phyloP scores from a whole-genome alignment of 805 yeast species.

The Myxozyma neotropica region DNA sequence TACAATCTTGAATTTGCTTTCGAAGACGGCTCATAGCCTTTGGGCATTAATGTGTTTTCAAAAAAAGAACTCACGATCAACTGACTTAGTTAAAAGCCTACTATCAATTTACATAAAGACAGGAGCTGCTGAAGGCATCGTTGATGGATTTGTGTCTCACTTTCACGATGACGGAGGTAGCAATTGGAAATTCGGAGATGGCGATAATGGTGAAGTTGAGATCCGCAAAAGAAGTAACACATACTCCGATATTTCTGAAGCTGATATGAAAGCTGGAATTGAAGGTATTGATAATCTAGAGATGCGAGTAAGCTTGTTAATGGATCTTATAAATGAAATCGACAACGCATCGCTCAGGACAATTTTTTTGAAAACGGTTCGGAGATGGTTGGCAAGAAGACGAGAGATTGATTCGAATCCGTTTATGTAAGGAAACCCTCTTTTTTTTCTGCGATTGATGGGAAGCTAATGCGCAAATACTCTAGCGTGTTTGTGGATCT shows the following conservation, averaged over 20 bases:
- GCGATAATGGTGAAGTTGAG: constrained; percentile 39
- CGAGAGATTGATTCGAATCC: constrained; percentile 26
- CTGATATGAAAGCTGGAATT: constrained; percentile 10
- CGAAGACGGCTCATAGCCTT: constrained; percentile 12
- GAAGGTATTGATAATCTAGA: constrained; percentile 24
- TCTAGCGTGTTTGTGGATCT: constrained; percentile 59
- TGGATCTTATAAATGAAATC: constrained; percentile 47
- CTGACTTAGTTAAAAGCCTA: constrained; percentile 17
- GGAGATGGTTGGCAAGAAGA: constrained; percentile 57
- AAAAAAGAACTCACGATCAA: constrained; percentile 24
- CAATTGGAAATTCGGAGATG: constrained; percentile 38
- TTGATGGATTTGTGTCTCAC: constrained; percentile 41
- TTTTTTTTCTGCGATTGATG: background rate
- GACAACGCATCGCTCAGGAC: constrained; percentile 45
- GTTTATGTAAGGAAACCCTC: constrained; percentile 13
- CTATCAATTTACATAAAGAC: constrained; percentile 30
- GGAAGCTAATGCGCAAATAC: background rate
- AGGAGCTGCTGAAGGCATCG: constrained; percentile 42
- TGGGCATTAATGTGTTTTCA: constrained; percentile 29
- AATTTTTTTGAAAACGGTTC: constrained; percentile 55
- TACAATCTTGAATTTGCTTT: background rate
- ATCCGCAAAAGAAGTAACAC: constrained; percentile 26
- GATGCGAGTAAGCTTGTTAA: constrained; percentile 12
- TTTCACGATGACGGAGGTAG: constrained; percentile 40
- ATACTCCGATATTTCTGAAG: constrained; percentile 5